Evolutionary conservation across 2,329 filamentous ascomycete species (phyloP), one percentile per base, ranked within the genome.

Genomic region (Ophiostoma novo-ulmi): DNA sequence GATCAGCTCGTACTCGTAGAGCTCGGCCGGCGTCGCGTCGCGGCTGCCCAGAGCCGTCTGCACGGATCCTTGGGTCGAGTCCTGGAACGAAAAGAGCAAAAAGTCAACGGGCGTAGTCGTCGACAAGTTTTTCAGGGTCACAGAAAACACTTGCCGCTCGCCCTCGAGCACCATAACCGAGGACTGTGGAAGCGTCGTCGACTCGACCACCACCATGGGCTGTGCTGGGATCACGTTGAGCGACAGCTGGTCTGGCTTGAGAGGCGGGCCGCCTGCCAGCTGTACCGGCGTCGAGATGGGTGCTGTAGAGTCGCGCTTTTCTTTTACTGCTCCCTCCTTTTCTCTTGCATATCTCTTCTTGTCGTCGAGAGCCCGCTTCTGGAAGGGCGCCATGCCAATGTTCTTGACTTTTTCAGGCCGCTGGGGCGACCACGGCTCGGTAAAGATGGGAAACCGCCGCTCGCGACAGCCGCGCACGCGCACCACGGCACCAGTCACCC

Each of bases 161-260:
- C 95, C 95, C 80, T 98, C 94, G 6, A 99, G 83, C 13, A 99
- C 85, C 93, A 97, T 97, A 48, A 97, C 82, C 11, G 93, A 91
- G 31, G 91, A 92, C 76, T 97, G 94, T 0, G 91, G 87, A 1
- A 97, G 84, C 14, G 90, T 92, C 3, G 90, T 91, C 8, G 89
- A 89, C 76, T 91, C 90, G 26, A 97, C 85, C 3, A 89, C 81
- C 3, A 98, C 82, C 3, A 92, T 81, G 6, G 95, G 95, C 77
- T 97, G 93, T 64, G 88, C 83, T 2, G 88, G 85, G 71, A 97
- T 93, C 35, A 97, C 92, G 69, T 87, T 92, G 61, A 96, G 84
- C 35, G 84, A 83, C 67, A 94, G 77, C 6, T 78, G 82, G 58
- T 84, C 82, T 1, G 83, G 77, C 71, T 82, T 88, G 22, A 84